Percentiles rank a stretch among this genome's conserved stretches.
Conservation (phyloP, 2,329 filamentous ascomycete species). For the Hypoxylon rubiginosum region DNA sequence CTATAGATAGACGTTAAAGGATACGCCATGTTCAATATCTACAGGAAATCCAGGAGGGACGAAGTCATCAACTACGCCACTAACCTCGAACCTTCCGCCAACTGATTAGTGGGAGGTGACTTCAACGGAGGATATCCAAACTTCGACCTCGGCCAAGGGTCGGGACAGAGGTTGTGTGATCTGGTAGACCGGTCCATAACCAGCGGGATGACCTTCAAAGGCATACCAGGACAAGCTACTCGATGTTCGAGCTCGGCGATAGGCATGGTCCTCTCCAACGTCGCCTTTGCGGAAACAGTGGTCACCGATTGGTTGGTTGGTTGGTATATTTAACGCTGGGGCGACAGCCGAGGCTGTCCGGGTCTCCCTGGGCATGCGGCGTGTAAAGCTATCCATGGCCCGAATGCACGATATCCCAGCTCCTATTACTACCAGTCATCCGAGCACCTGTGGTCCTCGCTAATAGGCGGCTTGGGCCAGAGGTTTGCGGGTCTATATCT, state of each 20-base stretch:
- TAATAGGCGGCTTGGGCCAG: too few species aligned
- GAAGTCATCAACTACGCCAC: conserved; percentile 7
- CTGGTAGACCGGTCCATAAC: neutral
- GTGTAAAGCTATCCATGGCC: too few species aligned
- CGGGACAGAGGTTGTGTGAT: neutral
- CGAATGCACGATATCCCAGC: too few species aligned
- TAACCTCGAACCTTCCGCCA: neutral
- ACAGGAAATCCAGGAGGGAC: neutral
- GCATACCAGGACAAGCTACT: neutral
- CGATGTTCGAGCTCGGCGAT: neutral
- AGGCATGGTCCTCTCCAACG: neutral
- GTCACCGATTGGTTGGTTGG: too few species aligned
- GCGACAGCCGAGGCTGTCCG: too few species aligned
- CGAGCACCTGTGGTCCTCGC: too few species aligned
- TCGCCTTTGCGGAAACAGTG: neutral
- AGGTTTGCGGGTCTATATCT: too few species aligned
- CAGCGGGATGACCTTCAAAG: neutral
- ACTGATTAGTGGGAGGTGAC: conserved; percentile 7
- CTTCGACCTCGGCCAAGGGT: neutral
- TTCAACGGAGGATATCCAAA: conserved; percentile 3
- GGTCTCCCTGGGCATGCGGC: too few species aligned
- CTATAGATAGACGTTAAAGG: conserved; percentile 15
- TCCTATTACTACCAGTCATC: too few species aligned
- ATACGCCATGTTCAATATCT: conserved; percentile 4
- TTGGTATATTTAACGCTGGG: too few species aligned